Percentiles rank a stretch among this genome's conserved stretches.
phyloP scores from a whole-genome alignment of 116 monocot species.

The Iris pallida region DNA sequence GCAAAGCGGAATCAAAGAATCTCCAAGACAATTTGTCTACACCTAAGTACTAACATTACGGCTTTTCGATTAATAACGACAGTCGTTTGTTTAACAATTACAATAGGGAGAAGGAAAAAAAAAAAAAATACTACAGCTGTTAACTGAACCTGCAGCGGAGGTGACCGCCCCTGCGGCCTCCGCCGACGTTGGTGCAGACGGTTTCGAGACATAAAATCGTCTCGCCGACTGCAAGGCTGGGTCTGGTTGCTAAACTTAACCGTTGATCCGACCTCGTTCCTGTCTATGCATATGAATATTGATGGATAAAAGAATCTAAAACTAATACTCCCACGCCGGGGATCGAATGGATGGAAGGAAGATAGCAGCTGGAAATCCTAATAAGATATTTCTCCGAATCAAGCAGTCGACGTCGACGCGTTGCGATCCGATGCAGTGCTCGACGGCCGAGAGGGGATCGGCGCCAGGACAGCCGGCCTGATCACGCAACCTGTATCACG shows the following conservation, averaged over 20 bases:
- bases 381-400: slow-evolving; percentile 2
- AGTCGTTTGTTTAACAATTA: no score
- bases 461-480: neutral
- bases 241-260: neutral
- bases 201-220: slow-evolving; percentile 25
- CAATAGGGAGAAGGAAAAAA: no score
- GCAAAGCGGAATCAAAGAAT: no score
- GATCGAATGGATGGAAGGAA: no score
- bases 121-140: neutral
- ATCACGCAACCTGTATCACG: slow-evolving; percentile 6
- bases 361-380: slow-evolving; percentile 8
- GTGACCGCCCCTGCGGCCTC: neutral
- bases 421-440: slow-evolving; percentile 7
- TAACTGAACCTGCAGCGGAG: no score
- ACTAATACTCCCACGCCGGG: no score
- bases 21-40: no score
- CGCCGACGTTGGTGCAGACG: neutral
- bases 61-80: no score
- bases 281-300: no score
- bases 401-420: neutral
- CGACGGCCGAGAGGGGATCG: slow-evolving; percentile 1
- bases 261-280: no score
- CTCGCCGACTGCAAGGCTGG: slow-evolving; percentile 1
- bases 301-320: no score
- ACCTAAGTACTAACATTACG: no score